Percentiles rank a stretch among this genome's conserved stretches.
Evolutionary conservation across 2,329 filamentous ascomycete genomes (phyloP).

Genomic region (Clonostachys byssicola): DNA sequence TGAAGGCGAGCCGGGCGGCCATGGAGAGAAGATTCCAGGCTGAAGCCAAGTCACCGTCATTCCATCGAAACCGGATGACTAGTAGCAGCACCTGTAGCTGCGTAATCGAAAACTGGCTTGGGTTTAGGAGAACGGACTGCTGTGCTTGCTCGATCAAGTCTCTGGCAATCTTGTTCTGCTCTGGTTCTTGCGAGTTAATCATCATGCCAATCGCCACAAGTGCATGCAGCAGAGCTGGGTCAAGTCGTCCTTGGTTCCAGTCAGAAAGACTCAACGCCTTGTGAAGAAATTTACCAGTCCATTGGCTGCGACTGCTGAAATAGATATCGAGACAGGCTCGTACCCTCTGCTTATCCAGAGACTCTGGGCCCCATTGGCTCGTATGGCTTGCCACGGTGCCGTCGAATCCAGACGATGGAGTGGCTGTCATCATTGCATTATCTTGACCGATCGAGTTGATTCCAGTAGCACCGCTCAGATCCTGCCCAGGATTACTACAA

Average conservation of each 20-base stretch:
- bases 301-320: conserved; percentile 10
- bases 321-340: conserved; percentile 9
- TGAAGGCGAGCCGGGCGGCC: conserved; percentile 15
- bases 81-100: conserved; percentile 14
- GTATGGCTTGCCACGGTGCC: too few relatives aligned
- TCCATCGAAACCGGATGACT: conserved; percentile 9
- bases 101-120: too few relatives aligned
- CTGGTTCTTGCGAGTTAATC: background rate
- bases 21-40: conserved; percentile 14
- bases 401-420: too few relatives aligned
- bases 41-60: conserved; percentile 2
- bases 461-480: too few relatives aligned
- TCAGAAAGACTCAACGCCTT: conserved; percentile 11
- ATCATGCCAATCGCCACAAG: conserved; percentile 9
- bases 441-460: too few relatives aligned
- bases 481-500: conserved; percentile 1
- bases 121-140: background rate
- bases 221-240: conserved; percentile 10
- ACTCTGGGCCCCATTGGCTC: too few relatives aligned
- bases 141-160: conserved; percentile 14
- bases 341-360: too few relatives aligned
- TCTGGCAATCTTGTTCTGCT: background rate
- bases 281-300: conserved; percentile 13
- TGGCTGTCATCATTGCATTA: too few relatives aligned
- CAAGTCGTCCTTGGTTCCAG: conserved; percentile 12